Percentiles rank a stretch among this genome's conserved stretches.
phyloP scores from a whole-genome alignment of 2,329 filamentous ascomycete species.

The Penicillium brevicompactum region DNA sequence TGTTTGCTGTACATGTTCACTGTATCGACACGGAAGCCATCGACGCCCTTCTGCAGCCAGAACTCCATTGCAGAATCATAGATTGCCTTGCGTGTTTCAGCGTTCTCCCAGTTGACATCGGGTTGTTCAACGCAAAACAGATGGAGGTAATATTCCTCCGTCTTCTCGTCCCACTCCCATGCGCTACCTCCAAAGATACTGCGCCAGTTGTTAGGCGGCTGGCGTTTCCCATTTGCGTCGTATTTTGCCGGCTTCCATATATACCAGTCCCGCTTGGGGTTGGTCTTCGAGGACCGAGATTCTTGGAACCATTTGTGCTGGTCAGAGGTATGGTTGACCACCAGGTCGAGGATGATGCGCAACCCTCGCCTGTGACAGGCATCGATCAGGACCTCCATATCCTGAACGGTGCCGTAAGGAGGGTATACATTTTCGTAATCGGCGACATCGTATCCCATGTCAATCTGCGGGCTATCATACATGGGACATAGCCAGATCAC shows the following conservation, averaged over 20 bases:
- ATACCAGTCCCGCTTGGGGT: constrained; percentile 68
- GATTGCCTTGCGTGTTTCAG: constrained; percentile 63
- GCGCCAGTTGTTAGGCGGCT: constrained; percentile 72
- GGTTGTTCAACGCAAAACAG: constrained; percentile 73
- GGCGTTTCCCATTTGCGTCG: constrained; percentile 55
- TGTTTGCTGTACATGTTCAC: constrained; percentile 63
- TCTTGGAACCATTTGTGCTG: constrained; percentile 70
- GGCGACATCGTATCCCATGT: constrained; percentile 70
- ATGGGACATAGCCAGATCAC: constrained; percentile 70
- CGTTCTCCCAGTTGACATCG: constrained; percentile 77
- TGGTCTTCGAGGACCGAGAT: constrained; percentile 58
- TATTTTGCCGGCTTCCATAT: constrained; percentile 53
- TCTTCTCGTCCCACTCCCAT: constrained; percentile 70
- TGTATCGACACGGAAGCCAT: constrained; percentile 69
- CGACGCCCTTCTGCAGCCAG: constrained; percentile 71
- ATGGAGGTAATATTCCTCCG: constrained; percentile 71
- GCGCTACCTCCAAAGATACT: constrained; percentile 62
- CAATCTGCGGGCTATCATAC: constrained; percentile 64
- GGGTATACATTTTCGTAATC: constrained; percentile 65
- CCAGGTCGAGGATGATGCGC: constrained; percentile 70
- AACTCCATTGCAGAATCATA: constrained; percentile 71
- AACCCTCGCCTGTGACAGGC: constrained; percentile 62
- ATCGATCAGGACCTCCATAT: constrained; percentile 61
- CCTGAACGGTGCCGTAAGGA: constrained; percentile 63
- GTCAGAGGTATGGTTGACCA: constrained; percentile 72